phyloP scores from a whole-genome alignment of 805 yeast species.

The Candida boleticola region DNA sequence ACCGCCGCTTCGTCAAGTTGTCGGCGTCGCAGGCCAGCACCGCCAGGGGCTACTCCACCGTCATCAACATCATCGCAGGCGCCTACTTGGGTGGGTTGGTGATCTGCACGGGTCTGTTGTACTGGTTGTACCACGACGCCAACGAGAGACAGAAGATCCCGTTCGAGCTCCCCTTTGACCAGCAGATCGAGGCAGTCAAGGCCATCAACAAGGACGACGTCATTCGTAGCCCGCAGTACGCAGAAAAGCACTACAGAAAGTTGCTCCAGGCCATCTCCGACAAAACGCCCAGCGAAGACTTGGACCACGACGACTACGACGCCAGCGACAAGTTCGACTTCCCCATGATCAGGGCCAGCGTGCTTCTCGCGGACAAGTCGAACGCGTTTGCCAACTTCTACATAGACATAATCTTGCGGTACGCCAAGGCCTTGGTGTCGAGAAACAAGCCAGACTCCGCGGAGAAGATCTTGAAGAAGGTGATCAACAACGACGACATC shows the following conservation, averaged over 20 bases:
- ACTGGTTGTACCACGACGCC: constrained; percentile 39
- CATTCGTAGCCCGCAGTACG: constrained; percentile 37
- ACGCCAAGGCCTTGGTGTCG: constrained; percentile 39
- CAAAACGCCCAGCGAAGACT: constrained; percentile 15
- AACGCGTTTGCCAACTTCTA: constrained; percentile 38
- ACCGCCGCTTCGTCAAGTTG: constrained; percentile 9
- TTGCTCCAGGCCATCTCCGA: constrained; percentile 21
- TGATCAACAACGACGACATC: constrained; percentile 35
- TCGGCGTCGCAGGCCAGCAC: constrained; percentile 18
- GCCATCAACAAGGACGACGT: constrained; percentile 46
- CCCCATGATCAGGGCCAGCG: constrained; percentile 32
- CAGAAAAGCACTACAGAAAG: constrained; percentile 42
- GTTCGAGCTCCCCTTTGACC: constrained; percentile 29
- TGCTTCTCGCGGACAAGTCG: constrained; percentile 28
- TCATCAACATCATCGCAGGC: constrained; percentile 38
- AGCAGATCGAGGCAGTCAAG: constrained; percentile 37
- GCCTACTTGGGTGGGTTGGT: constrained; percentile 42
- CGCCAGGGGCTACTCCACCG: constrained; percentile 27
- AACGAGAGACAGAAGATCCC: constrained; percentile 39
- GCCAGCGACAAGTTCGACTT: constrained; percentile 29
- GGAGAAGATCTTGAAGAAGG: constrained; percentile 22
- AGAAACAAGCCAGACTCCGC: constrained; percentile 36
- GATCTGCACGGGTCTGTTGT: constrained; percentile 38
- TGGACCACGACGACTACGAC: constrained; percentile 19
- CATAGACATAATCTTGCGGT: constrained; percentile 40